Conservation (phyloP, 2,329 filamentous ascomycete species). For the Microthyrium microscopicum region DNA sequence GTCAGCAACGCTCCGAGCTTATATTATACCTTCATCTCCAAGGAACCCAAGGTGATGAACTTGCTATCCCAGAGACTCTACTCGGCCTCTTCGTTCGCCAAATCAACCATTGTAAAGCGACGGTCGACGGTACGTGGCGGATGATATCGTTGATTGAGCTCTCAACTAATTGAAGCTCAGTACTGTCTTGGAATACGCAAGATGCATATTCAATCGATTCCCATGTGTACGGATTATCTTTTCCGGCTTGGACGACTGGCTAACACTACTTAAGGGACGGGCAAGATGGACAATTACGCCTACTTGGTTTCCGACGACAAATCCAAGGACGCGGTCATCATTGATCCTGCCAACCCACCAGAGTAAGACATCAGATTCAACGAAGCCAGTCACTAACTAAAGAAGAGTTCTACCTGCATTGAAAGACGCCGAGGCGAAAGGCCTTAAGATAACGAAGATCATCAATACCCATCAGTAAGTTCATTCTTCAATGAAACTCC, state of each 20-base stretch:
- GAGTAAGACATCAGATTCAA: slow-evolving; percentile 39
- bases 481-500: not conserved
- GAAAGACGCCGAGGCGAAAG: slow-evolving; percentile 52
- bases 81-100: too few relatives aligned
- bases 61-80: too few relatives aligned
- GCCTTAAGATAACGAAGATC: slow-evolving; percentile 74
- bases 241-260: slow-evolving; percentile 3
- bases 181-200: slow-evolving; percentile 9
- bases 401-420: slow-evolving; percentile 45
- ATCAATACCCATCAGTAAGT: slow-evolving; percentile 94
- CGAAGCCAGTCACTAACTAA: slow-evolving; percentile 1
- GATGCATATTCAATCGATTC: slow-evolving; percentile 80
- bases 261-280: slow-evolving; percentile 42
- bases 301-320: slow-evolving; percentile 41
- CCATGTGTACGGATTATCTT: slow-evolving; percentile 53
- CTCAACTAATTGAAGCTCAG: too few relatives aligned
- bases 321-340: slow-evolving; percentile 39
- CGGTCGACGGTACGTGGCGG: too few relatives aligned
- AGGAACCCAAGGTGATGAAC: too few relatives aligned
- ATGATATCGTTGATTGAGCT: too few relatives aligned
- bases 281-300: slow-evolving; percentile 66
- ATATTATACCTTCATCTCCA: too few relatives aligned
- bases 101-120: too few relatives aligned
- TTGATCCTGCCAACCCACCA: slow-evolving; percentile 63
- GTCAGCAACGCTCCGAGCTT: too few relatives aligned